Evolutionary conservation across 2,329 filamentous ascomycete species (phyloP), one percentile per base, ranked within the genome.

Genomic region (Scytalidium lignicola): DNA sequence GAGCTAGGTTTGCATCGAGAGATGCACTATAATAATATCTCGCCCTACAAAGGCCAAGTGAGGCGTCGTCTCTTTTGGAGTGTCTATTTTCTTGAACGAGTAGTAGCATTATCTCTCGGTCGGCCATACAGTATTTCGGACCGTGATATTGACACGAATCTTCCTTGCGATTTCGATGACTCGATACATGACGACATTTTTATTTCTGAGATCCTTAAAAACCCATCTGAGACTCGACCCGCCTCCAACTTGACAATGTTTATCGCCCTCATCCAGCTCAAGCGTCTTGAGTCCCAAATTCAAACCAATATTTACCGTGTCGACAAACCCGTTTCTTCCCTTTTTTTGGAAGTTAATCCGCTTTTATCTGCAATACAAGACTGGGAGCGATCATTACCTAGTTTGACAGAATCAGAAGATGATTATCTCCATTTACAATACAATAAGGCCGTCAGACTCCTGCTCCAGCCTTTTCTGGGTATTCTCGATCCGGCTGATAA

Each of bases 301-400:
- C 72, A 76, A 49, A 66, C 74, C 47, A 73, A 71, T 17, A 70
- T 77, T 28, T 77, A 76, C 54, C 68, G 73, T 6, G 69, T 71
- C 8, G 74, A 76, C 52, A 67, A 68, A 37, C 63, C 70, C 2
- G 59, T 74, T 3, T 62, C 65, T 22, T 59, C 70, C 1, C 62
- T 75, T 7, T 64, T 62, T 23, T 64, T 66, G 21, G 75, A 75
- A 55, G 68, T 75, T 59, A 67, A 73, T 52, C 63, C 59, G 7
- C 60, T 75, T 2, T 70, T 70, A 41, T 60, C 65, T 20, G 66
- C 70, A 44, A 63, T 76, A 1, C 68, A 74, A 50, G 62, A 67
- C 37, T 74, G 72, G 73, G 70, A 67, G 54, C 51, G 60, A 41
- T 66, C 63, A 3, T 63, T 65, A 6, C 52, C 60, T 21, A 18